Evolutionary conservation across 1,284 basidiomycete species (phyloP).

Genomic region (Porodaedalea pini): DNA sequence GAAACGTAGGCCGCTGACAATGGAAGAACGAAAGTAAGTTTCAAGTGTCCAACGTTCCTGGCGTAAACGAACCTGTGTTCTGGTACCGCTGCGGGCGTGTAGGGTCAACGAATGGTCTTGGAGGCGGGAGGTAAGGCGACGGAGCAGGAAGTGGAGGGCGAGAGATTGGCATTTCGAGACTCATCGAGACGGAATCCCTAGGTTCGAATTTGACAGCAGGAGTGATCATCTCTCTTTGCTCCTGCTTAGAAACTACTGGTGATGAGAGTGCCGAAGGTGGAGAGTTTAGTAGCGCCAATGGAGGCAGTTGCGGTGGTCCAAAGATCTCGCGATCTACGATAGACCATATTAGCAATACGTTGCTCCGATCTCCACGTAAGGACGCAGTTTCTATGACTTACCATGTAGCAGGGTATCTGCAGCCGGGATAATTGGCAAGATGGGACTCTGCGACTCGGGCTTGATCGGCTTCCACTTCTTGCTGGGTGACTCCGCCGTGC

Average conservation of each 20-base stretch:
- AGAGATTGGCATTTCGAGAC: background rate
- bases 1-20: background rate
- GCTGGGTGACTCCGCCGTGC: background rate
- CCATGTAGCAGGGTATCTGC: background rate
- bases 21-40: no score
- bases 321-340: background rate
- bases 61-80: background rate
- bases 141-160: background rate
- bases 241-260: background rate
- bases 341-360: background rate
- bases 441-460: constrained; percentile 4
- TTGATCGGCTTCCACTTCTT: constrained; percentile 10
- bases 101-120: background rate
- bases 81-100: background rate
- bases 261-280: no score
- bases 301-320: background rate
- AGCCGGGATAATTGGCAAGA: background rate
- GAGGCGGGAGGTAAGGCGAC: background rate
- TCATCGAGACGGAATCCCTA: background rate
- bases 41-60: no score
- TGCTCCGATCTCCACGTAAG: background rate
- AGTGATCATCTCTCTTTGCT: background rate
- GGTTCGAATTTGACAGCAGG: background rate
- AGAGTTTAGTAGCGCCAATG: no score
- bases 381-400: no score